phyloP scores from a whole-genome alignment of 2,329 filamentous ascomycete species.

The Chrysosporium queenslandicum region DNA sequence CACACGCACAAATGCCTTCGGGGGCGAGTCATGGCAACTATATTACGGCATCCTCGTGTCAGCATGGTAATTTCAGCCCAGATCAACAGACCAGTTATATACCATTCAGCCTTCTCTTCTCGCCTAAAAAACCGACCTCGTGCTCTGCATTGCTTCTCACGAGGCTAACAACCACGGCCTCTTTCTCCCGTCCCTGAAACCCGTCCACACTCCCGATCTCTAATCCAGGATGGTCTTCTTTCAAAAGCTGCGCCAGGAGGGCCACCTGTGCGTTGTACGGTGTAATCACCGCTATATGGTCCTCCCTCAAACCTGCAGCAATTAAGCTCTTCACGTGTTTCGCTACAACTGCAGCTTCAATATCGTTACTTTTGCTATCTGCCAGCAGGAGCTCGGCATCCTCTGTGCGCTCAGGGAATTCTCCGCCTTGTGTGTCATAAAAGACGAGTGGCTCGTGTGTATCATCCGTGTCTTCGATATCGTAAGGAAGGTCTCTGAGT shows the following conservation, averaged over 20 bases:
- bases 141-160: conserved; percentile 79
- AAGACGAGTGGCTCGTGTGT: conserved; percentile 82
- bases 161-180: conserved; percentile 86
- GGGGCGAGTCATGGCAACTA: conserved; percentile 93
- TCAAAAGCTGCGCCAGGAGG: conserved; percentile 63
- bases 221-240: conserved; percentile 69
- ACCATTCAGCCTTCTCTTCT: conserved; percentile 90
- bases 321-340: conserved; percentile 67
- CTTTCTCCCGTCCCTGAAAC: conserved; percentile 95
- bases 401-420: conserved; percentile 74
- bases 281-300: conserved; percentile 87
- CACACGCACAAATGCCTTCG: conserved; percentile 83
- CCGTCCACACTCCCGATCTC: conserved; percentile 96
- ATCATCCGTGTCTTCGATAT: conserved; percentile 70
- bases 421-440: conserved; percentile 90
- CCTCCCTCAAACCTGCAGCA: conserved; percentile 65
- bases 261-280: conserved; percentile 94
- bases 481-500: conserved; percentile 67
- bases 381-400: conserved; percentile 53
- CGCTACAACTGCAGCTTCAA: conserved; percentile 72
- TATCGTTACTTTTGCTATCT: conserved; percentile 83
- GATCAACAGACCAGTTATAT: conserved; percentile 30
- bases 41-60: neutral
- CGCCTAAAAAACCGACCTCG: conserved; percentile 86
- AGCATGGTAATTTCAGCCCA: neutral